These are phyloP conservation scores for Pleurotus ostreatus DNA, from an alignment of 768 basidiomycete species.

Conservation along the genomic window DNA sequence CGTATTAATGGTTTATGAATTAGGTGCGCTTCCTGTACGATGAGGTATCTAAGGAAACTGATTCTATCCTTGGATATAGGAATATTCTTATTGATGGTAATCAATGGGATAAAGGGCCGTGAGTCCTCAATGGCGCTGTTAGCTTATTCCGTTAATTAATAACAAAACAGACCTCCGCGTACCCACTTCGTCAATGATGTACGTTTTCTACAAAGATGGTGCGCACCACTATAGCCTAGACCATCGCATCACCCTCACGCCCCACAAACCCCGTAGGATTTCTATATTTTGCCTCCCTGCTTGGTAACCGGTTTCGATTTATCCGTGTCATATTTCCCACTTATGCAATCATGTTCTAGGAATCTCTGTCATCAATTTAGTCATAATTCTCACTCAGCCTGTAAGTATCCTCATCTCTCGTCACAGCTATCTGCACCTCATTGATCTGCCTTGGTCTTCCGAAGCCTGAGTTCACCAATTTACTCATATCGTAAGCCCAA, in stretches of 20 bases:
- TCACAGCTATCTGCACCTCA: background rate
- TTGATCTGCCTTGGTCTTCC: background rate
- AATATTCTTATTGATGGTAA: background rate
- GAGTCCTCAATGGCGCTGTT: background rate
- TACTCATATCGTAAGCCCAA: constrained; percentile 1
- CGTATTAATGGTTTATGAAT: constrained; percentile 2
- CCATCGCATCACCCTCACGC: no score
- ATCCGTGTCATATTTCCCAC: no score
- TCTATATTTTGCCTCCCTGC: background rate
- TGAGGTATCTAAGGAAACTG: background rate
- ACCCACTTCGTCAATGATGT: background rate
- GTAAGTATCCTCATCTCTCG: background rate
- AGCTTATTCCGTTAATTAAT: background rate
- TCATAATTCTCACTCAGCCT: constrained; percentile 6
- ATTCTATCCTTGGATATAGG: background rate
- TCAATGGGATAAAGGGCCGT: background rate
- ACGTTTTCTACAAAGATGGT: constrained; percentile 7
- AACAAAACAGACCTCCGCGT: background rate
- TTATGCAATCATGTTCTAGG: background rate
- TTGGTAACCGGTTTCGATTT: background rate
- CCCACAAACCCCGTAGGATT: background rate
- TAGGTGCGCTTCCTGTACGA: background rate
- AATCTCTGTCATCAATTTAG: background rate
- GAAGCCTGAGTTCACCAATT: constrained; percentile 1
- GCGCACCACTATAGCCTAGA: background rate